Evolutionary conservation across 257 asterid species (phyloP).

Genomic region (Scutellaria barbata): DNA sequence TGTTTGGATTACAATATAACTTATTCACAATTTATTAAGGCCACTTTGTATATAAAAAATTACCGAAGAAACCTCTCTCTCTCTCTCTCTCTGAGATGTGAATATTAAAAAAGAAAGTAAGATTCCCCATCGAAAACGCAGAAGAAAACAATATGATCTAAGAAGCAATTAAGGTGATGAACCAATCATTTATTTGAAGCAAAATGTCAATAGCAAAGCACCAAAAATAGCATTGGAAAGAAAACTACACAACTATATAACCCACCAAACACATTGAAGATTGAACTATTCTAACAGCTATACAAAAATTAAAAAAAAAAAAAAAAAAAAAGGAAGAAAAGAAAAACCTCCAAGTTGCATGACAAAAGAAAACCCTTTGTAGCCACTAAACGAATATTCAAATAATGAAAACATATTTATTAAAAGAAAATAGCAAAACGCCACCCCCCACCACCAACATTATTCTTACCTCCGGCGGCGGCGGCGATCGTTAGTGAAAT

Average conservation of each 20-base stretch:
- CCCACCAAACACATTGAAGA: constrained; percentile 35
- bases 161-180: neutral
- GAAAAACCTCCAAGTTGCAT: constrained; percentile 39
- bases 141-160: neutral
- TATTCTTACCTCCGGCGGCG: constrained; percentile 13
- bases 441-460: constrained; percentile 27
- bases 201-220: constrained; percentile 31
- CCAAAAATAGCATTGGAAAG: constrained; percentile 20
- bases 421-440: neutral
- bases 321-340: neutral
- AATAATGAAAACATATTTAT: neutral
- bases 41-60: too few relatives aligned
- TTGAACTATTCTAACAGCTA: constrained; percentile 34
- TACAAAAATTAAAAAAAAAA: neutral
- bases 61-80: too few relatives aligned
- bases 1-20: too few relatives aligned
- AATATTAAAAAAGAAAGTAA: neutral
- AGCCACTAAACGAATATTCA: constrained; percentile 32
- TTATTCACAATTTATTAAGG: too few relatives aligned
- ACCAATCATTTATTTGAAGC: constrained; percentile 32
- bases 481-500: constrained; percentile 10
- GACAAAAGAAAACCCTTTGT: constrained; percentile 31
- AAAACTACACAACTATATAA: neutral
- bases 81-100: neutral
- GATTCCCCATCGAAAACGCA: neutral